These are phyloP conservation scores for Secale cereale DNA, from an alignment of 176 grass and related monocot genomes.

Conservation along the genomic window DNA sequence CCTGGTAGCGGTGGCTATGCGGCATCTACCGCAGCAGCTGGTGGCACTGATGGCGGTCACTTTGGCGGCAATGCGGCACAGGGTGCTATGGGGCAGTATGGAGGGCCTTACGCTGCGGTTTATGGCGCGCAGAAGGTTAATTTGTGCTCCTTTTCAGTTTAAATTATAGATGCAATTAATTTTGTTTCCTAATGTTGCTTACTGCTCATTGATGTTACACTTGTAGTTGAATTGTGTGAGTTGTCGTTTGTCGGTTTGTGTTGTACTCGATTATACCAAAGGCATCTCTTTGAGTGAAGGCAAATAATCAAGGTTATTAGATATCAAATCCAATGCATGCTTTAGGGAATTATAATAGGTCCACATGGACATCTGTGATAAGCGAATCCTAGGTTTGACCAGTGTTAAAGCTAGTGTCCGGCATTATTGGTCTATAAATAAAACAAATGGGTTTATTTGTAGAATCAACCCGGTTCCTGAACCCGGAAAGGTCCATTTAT, in stretches of 20 bases:
- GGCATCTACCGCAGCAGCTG: slow-evolving; percentile 16
- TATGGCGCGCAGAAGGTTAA: slow-evolving; percentile 46
- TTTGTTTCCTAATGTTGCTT: not conserved
- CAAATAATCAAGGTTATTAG: not conserved
- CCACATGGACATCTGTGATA: not conserved
- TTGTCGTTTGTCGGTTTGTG: slow-evolving; percentile 4
- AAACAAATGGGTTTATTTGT: not conserved
- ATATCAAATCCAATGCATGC: not conserved
- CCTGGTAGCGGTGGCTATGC: slow-evolving; percentile 32
- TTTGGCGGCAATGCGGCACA: slow-evolving; percentile 34
- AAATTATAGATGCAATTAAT: not conserved
- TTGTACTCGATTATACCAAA: not conserved
- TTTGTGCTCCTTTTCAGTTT: not conserved
- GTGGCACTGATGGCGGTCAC: not conserved
- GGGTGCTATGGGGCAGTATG: slow-evolving; percentile 38
- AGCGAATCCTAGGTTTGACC: not conserved
- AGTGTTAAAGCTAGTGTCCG: not conserved
- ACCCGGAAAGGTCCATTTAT: not conserved
- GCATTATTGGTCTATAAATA: not conserved
- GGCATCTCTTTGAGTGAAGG: not conserved
- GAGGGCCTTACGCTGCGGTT: slow-evolving; percentile 35
- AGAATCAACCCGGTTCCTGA: not conserved
- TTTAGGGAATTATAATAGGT: not conserved
- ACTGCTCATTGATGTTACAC: not conserved
- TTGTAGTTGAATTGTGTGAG: not conserved